A percentile compares a stretch with the other conserved stretches of the same genome.
Conservation (phyloP, 2,329 filamentous ascomycete species). For the Sarocladium strictum region DNA sequence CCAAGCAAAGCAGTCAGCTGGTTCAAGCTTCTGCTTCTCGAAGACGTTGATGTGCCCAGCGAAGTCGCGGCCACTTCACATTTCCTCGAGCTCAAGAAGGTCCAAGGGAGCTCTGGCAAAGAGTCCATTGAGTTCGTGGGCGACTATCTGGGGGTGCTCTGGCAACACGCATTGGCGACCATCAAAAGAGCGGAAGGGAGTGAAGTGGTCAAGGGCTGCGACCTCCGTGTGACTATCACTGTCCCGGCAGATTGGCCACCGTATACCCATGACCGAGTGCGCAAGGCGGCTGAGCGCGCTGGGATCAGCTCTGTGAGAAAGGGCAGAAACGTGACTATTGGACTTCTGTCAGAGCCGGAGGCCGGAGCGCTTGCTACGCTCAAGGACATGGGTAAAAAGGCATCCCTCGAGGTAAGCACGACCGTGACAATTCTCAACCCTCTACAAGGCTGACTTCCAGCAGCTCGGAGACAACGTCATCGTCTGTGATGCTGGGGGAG, state of each 20-base stretch:
- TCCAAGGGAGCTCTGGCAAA: conserved; percentile 12
- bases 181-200: not conserved
- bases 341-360: conserved; percentile 37
- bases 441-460: not conserved
- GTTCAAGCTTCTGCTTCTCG: conserved; percentile 36
- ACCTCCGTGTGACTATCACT: conserved; percentile 33
- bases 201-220: not conserved
- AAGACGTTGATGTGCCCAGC: conserved; percentile 21
- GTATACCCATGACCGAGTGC: conserved; percentile 31
- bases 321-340: conserved; percentile 16
- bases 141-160: conserved; percentile 20
- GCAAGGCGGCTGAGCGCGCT: conserved; percentile 24
- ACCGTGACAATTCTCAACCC: not conserved
- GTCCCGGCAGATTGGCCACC: conserved; percentile 40
- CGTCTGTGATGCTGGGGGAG: conserved; percentile 31
- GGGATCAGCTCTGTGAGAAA: conserved; percentile 25
- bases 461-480: conserved; percentile 16
- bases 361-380: conserved; percentile 36
- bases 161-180: conserved; percentile 14
- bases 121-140: conserved; percentile 18
- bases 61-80: conserved; percentile 18
- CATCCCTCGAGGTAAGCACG: not conserved
- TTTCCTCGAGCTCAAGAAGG: conserved; percentile 13
- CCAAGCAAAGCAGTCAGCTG: conserved; percentile 25
- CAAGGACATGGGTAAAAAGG: conserved; percentile 17